Evolutionary conservation across 1,284 basidiomycete species (phyloP), one percentile per base, ranked within the genome.

Genomic region (Trichosporon sp.): DNA sequence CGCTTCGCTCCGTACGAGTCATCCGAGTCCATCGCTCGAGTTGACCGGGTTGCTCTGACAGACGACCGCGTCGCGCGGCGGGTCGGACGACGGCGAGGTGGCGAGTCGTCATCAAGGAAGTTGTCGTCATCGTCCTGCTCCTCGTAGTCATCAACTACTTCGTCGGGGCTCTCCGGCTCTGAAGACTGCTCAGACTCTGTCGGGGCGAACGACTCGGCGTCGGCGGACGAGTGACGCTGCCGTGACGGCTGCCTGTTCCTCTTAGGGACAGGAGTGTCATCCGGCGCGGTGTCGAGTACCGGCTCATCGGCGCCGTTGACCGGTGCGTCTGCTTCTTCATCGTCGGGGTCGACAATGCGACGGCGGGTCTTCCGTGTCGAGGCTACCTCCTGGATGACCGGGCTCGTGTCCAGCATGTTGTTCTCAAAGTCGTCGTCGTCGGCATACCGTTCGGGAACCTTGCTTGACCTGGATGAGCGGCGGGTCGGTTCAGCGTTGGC

Each of bases 371-470:
- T 64, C 81, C 81, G 42, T 9, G 47, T 21, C 21, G 51, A 15
- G n/a, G 32, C 63, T 9, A 51, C 23, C 38, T 67, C 58, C 65
- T 72, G 27, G 51, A 58, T 64, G 12, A 68, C 68, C 6, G 72
- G 73, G 34, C 68, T 73, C 42, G 65, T 73, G 31, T 65, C 68
- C 51, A 68, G 42, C 70, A 76, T 74, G 47, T 70, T 74, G 51
- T 75, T 65, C 64, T 77, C 77, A 65, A 77, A 78, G 44, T 76
- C 77, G 42, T 78, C 78, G 42, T 71, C 73, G 15, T 72, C 74
- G 13, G 74, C 76, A 9, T 68, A 72, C n/a, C 72, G 71, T 18
- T 71, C 65, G 9, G 88, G 86, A 5, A 87, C 86, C 1, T 86
- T 86, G 27, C 80, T 84, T 6, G 83, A 53, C 15, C 75, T 65